phyloP scores from a whole-genome alignment of 1,284 basidiomycete genomes.

The Pseudozyma tsukubaensis region DNA sequence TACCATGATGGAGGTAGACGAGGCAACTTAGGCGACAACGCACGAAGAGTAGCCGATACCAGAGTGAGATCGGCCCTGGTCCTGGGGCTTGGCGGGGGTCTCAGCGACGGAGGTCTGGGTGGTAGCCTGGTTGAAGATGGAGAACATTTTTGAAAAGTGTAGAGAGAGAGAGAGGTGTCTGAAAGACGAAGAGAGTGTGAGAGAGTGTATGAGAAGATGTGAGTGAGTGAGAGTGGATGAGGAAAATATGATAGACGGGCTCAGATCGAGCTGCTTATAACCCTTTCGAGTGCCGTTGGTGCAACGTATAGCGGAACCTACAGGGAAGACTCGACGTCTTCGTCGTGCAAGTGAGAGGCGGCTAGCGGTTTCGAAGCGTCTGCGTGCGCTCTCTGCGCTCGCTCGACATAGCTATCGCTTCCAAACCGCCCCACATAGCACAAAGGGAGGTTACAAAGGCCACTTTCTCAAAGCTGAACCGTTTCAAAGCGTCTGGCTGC shows the following conservation, averaged over 20 bases:
- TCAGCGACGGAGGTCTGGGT: constrained; percentile 29
- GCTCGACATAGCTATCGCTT: too few relatives aligned
- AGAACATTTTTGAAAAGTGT: constrained; percentile 26
- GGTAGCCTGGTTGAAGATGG: constrained; percentile 35
- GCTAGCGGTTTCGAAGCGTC: too few relatives aligned
- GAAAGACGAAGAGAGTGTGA: constrained; percentile 15
- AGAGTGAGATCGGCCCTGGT: constrained; percentile 9
- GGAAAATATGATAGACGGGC: neutral
- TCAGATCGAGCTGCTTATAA: constrained; percentile 15
- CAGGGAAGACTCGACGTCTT: too few relatives aligned
- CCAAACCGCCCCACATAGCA: too few relatives aligned
- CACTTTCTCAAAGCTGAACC: too few relatives aligned
- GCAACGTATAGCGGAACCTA: neutral
- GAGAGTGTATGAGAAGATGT: constrained; percentile 2
- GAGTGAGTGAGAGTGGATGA: constrained; percentile 22
- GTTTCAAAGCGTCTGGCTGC: too few relatives aligned
- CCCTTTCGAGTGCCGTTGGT: neutral
- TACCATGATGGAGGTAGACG: constrained; percentile 6
- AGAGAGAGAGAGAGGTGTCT: constrained; percentile 13
- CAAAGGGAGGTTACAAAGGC: too few relatives aligned
- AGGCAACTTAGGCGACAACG: constrained; percentile 20
- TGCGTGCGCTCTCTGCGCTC: too few relatives aligned
- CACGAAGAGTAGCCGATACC: constrained; percentile 31
- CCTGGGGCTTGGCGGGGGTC: constrained; percentile 15
- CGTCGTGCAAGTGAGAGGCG: too few relatives aligned